These are phyloP conservation scores for Phlyctochytrium bullatum DNA, from an alignment of 192 early-diverging fungal species.

Conservation along the genomic window DNA sequence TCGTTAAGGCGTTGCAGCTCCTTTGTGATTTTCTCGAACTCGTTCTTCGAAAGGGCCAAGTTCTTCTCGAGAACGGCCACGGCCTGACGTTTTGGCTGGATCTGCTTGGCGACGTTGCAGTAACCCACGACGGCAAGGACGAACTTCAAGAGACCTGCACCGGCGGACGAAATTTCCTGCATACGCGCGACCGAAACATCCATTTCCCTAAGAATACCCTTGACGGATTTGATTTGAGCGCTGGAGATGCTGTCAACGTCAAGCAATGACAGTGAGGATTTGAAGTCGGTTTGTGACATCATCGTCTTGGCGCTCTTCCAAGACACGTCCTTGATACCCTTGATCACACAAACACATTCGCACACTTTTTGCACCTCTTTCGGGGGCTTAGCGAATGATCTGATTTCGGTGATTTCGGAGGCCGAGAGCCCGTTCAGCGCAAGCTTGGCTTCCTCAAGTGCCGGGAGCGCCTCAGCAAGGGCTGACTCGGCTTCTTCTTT, in stretches of 20 bases:
- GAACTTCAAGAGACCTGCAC: slow-evolving; percentile 56
- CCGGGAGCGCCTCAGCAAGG: slow-evolving; percentile 57
- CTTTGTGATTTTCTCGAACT: slow-evolving; percentile 59
- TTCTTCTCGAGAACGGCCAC: slow-evolving; percentile 58
- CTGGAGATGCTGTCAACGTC: slow-evolving; percentile 56
- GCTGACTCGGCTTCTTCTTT: slow-evolving; percentile 67
- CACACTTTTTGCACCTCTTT: slow-evolving; percentile 67
- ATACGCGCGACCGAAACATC: slow-evolving; percentile 55
- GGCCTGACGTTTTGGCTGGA: slow-evolving; percentile 55
- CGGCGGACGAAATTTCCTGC: slow-evolving; percentile 61
- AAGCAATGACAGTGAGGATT: slow-evolving; percentile 48
- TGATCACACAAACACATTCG: slow-evolving; percentile 63
- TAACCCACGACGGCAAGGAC: slow-evolving; percentile 61
- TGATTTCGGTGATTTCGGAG: slow-evolving; percentile 61
- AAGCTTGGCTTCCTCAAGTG: slow-evolving; percentile 54
- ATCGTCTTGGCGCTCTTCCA: slow-evolving; percentile 65
- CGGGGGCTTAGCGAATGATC: slow-evolving; percentile 61
- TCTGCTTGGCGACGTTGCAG: slow-evolving; percentile 60
- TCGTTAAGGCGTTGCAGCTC: slow-evolving; percentile 53
- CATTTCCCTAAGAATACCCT: slow-evolving; percentile 56
- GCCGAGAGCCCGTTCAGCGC: slow-evolving; percentile 56
- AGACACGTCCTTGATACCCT: slow-evolving; percentile 63
- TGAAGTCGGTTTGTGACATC: slow-evolving; percentile 63
- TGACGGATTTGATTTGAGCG: slow-evolving; percentile 55
- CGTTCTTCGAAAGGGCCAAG: slow-evolving; percentile 54